These are phyloP conservation scores for Coemansia sp. DNA, from an alignment of 192 early-diverging fungal genomes.

Conservation along the genomic window DNA sequence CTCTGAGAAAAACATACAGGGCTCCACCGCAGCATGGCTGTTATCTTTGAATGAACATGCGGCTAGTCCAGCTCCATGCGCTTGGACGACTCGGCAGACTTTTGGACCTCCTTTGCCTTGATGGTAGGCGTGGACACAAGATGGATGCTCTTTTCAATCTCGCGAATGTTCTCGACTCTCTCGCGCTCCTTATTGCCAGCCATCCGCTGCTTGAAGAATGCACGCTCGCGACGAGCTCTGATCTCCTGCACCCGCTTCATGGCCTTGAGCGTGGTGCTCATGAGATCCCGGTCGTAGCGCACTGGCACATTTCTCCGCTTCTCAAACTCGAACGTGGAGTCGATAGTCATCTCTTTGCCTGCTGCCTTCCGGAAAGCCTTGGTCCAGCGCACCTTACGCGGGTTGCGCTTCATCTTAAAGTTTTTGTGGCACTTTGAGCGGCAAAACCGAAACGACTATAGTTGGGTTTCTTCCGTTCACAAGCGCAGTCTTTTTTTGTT, in stretches of 20 bases:
- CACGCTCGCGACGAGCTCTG: slow-evolving; percentile 87
- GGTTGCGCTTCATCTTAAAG: slow-evolving; percentile 99
- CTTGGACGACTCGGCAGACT: slow-evolving; percentile 43
- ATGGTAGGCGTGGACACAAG: slow-evolving; percentile 60
- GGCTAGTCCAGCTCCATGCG: slow-evolving; percentile 53
- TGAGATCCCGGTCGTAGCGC: slow-evolving; percentile 94
- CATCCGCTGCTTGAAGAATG: slow-evolving; percentile 91
- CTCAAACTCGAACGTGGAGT: slow-evolving; percentile 97
- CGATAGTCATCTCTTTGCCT: slow-evolving; percentile 99
- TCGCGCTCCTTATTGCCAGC: slow-evolving; percentile 82
- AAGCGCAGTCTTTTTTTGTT: neutral
- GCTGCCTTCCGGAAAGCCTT: slow-evolving; percentile 99
- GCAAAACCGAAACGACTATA: slow-evolving; percentile 91
- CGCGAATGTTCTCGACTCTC: slow-evolving; percentile 68
- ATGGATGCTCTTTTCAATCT: slow-evolving; percentile 87
- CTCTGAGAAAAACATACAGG: slow-evolving; percentile 4
- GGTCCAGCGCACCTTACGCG: slow-evolving; percentile 99
- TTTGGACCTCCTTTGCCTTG: slow-evolving; percentile 46
- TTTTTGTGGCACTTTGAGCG: slow-evolving; percentile 99
- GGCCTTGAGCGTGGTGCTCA: slow-evolving; percentile 96
- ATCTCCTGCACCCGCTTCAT: slow-evolving; percentile 98
- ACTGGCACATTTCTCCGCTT: slow-evolving; percentile 98
- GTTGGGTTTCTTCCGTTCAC: neutral
- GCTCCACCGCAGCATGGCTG: neutral
- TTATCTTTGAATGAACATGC: neutral